phyloP scores from a whole-genome alignment of 1,284 basidiomycete genomes.

The Meripilus lineatus region DNA sequence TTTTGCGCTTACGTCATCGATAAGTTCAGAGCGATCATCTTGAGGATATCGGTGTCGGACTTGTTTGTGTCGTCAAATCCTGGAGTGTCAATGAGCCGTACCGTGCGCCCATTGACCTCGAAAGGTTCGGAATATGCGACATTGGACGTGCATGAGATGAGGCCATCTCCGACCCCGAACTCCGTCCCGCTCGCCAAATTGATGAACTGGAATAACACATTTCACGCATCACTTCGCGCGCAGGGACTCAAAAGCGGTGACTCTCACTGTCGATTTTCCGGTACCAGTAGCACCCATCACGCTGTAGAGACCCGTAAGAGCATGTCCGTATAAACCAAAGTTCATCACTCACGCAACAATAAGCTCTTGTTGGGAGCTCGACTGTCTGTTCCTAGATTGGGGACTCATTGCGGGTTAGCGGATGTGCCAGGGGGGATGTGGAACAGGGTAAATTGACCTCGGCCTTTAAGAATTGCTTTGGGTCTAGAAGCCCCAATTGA shows the following conservation, averaged over 20 bases:
- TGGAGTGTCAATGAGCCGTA: conserved; percentile 30
- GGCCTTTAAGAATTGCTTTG: too few species aligned
- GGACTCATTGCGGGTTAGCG: too few species aligned
- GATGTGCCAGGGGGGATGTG: too few species aligned
- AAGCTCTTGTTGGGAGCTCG: too few species aligned
- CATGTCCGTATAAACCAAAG: too few species aligned
- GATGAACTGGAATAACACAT: conserved; percentile 13
- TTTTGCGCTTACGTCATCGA: not conserved
- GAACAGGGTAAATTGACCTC: too few species aligned
- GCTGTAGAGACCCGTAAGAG: too few species aligned
- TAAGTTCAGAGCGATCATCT: conserved; percentile 24
- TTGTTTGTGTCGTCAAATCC: conserved; percentile 31
- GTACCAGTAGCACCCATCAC: conserved; percentile 8
- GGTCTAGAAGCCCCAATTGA: too few species aligned
- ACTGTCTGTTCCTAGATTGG: too few species aligned
- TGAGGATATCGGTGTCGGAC: conserved; percentile 24
- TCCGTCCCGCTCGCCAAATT: conserved; percentile 13
- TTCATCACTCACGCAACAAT: too few species aligned
- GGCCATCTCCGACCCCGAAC: conserved; percentile 10
- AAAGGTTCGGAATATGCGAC: conserved; percentile 25
- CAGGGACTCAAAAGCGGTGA: not conserved
- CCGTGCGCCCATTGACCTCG: conserved; percentile 19
- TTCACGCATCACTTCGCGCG: not conserved
- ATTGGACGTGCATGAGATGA: conserved; percentile 11
- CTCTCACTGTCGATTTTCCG: conserved; percentile 7